Evolutionary conservation across 1,139 yeast genomes (phyloP).

Genomic region (Magnusiomyces magnusii): DNA sequence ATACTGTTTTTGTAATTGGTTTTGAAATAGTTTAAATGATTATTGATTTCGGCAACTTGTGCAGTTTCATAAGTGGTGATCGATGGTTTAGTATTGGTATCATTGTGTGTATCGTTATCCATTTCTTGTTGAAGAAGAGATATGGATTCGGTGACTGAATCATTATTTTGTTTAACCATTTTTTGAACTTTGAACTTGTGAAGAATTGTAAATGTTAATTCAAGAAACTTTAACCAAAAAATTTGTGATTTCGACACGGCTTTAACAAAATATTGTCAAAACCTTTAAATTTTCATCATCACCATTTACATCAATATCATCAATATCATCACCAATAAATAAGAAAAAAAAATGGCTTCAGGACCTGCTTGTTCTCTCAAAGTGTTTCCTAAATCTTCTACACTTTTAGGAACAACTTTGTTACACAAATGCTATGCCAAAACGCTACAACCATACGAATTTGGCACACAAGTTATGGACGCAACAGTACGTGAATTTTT

Average conservation of each 20-base stretch:
- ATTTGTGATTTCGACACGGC: neutral
- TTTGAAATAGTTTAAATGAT: neutral
- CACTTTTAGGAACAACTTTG: constrained; percentile 4
- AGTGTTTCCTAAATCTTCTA: constrained; percentile 4
- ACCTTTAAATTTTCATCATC: too few species aligned
- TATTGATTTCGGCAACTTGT: constrained; percentile 3
- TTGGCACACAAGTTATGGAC: constrained; percentile 44
- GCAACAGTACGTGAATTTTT: constrained; percentile 52
- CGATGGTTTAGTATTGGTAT: neutral
- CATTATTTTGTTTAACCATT: too few species aligned
- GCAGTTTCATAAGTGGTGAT: neutral
- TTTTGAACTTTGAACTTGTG: too few species aligned
- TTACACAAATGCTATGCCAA: constrained; percentile 12
- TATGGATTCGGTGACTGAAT: too few species aligned
- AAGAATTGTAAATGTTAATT: neutral
- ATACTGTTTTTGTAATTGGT: neutral
- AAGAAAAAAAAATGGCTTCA: too few species aligned
- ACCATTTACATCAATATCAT: too few species aligned
- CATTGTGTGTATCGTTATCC: neutral
- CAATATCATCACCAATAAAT: too few species aligned
- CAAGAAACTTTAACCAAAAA: neutral
- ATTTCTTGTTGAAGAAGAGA: neutral
- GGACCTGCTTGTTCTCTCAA: constrained; percentile 10
- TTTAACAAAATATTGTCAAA: neutral
- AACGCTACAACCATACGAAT: constrained; percentile 4